Percentiles rank a stretch among this genome's conserved stretches.
phyloP scores from a whole-genome alignment of 2,329 filamentous ascomycete species.

The Hymenotorrendiella dingleyae region DNA sequence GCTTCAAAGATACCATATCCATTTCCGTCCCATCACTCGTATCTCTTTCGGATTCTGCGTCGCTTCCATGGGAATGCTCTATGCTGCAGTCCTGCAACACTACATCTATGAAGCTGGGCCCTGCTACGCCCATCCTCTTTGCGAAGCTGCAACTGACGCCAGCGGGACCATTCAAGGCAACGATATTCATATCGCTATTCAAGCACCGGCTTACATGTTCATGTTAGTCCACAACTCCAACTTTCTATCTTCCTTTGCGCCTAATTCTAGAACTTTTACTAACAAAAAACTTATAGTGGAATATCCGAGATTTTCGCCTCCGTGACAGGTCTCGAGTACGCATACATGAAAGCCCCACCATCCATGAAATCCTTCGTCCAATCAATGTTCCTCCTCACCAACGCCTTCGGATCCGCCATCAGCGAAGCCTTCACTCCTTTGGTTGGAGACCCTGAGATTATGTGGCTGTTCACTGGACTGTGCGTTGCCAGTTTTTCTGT shows the following conservation, averaged over 20 bases:
- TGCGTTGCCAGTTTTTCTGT: slow-evolving; percentile 12
- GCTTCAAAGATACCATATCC: slow-evolving; percentile 46
- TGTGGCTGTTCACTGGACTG: slow-evolving; percentile 31
- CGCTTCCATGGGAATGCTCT: slow-evolving; percentile 45
- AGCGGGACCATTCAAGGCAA: slow-evolving; percentile 48
- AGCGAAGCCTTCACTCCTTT: slow-evolving; percentile 39
- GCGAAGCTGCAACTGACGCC: slow-evolving; percentile 41
- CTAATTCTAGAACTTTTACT: too few species aligned
- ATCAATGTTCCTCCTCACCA: slow-evolving; percentile 63
- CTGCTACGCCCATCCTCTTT: slow-evolving; percentile 46
- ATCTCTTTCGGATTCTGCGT: slow-evolving; percentile 59
- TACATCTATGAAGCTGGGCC: slow-evolving; percentile 53
- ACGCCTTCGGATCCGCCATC: slow-evolving; percentile 49
- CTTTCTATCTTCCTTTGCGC: too few species aligned
- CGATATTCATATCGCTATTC: slow-evolving; percentile 39
- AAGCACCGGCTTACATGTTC: slow-evolving; percentile 42
- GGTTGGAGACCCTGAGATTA: slow-evolving; percentile 37
- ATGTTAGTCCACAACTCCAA: too few species aligned
- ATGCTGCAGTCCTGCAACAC: slow-evolving; percentile 51
- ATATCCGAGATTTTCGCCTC: slow-evolving; percentile 53
- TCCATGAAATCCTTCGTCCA: slow-evolving; percentile 74
- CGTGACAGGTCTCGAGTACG: slow-evolving; percentile 64
- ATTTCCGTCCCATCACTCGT: slow-evolving; percentile 51
- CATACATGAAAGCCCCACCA: slow-evolving; percentile 69
- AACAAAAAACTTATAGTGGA: too few species aligned